These are phyloP conservation scores for Amylostereum areolatum DNA, from an alignment of 1,284 basidiomycete species.

Conservation along the genomic window DNA sequence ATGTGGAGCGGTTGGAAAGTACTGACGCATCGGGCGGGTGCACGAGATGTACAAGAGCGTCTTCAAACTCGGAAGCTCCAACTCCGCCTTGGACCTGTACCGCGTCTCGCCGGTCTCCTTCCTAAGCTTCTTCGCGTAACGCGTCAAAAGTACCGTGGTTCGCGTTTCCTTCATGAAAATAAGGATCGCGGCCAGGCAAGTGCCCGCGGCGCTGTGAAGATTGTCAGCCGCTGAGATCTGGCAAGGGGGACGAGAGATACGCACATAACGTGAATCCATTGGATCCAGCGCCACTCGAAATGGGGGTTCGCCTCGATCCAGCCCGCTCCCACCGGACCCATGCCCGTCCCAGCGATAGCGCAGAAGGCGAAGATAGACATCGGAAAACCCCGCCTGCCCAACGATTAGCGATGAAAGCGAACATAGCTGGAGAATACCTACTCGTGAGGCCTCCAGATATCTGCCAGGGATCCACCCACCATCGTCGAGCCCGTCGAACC, in stretches of 20 bases:
- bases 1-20: too few species aligned
- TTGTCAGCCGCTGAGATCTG: conserved; percentile 2
- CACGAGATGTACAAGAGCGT: conserved; percentile 61
- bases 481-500: conserved; percentile 69
- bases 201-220: conserved; percentile 34
- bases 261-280: conserved; percentile 72
- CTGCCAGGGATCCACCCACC: conserved; percentile 74
- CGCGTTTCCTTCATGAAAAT: conserved; percentile 59
- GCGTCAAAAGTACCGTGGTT: conserved; percentile 53
- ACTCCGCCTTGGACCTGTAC: conserved; percentile 61
- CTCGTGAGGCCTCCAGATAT: conserved; percentile 62
- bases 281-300: conserved; percentile 76
- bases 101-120: conserved; percentile 55
- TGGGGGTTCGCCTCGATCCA: conserved; percentile 62
- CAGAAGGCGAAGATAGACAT: conserved; percentile 62
- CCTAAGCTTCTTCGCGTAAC: conserved; percentile 52
- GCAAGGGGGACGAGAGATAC: conserved; percentile 13
- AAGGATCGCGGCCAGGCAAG: conserved; percentile 36
- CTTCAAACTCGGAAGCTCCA: conserved; percentile 48
- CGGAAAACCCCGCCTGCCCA: conserved; percentile 56
- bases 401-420: background rate
- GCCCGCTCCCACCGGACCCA: conserved; percentile 62
- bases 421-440: conserved; percentile 17
- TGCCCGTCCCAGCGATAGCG: conserved; percentile 54
- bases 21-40: conserved; percentile 62